Conservation (phyloP, 2,329 filamentous ascomycete genomes). For the Colletotrichum tanaceti region DNA sequence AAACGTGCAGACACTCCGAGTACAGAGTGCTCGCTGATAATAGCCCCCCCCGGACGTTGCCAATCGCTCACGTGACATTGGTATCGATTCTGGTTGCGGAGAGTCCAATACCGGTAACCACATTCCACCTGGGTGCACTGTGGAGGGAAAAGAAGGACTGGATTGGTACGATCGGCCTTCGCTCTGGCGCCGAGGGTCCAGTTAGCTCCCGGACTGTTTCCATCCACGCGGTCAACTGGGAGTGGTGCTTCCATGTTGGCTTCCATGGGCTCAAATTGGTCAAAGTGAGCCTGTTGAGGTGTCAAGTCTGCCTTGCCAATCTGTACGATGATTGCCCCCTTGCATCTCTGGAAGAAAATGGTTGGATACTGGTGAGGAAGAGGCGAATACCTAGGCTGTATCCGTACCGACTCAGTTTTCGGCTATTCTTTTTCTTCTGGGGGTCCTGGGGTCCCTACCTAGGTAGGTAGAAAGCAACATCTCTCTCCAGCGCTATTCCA, state of each 20-base stretch:
- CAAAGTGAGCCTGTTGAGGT: not conserved
- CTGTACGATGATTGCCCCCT: constrained; percentile 11
- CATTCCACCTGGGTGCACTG: too few species aligned
- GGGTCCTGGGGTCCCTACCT: too few species aligned
- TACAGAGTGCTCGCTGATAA: too few species aligned
- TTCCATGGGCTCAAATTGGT: not conserved
- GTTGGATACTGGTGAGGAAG: not conserved
- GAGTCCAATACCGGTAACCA: too few species aligned
- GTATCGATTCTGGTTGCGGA: too few species aligned
- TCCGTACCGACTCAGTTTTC: not conserved
- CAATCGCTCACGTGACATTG: too few species aligned
- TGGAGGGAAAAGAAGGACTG: too few species aligned
- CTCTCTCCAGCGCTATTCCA: not conserved
- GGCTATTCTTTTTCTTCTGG: not conserved
- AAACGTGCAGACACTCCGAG: too few species aligned
- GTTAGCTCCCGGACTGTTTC: not conserved
- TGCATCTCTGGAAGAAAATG: constrained; percentile 7
- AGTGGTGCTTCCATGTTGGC: not conserved
- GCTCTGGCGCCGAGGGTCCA: not conserved
- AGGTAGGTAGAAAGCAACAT: not conserved
- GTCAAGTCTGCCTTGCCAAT: constrained; percentile 14
- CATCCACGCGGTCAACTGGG: not conserved
- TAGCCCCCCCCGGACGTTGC: too few species aligned
- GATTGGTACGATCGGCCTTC: not conserved
- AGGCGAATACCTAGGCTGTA: constrained; percentile 8